Evolutionary conservation across 208 protist genomes (phyloP).

Genomic region (Acanthamoeba polyphaga): DNA sequence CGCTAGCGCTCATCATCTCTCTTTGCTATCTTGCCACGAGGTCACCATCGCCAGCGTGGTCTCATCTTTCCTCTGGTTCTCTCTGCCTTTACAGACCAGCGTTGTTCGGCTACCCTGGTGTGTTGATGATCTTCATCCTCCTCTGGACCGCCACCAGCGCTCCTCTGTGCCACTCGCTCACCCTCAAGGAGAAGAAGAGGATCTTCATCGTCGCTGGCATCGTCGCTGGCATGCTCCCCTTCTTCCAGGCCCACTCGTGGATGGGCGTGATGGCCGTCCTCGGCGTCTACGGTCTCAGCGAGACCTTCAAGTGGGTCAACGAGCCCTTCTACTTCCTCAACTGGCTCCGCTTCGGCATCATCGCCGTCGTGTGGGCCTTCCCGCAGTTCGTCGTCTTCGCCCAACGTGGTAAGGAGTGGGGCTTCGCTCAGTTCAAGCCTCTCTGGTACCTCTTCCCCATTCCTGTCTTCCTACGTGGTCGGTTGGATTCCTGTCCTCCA

Average conservation of each 20-base stretch:
- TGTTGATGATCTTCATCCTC: conserved; percentile 68
- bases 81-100: not conserved
- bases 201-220: conserved; percentile 63
- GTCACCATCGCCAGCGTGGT: no score
- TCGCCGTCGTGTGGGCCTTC: conserved; percentile 43
- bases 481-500: not conserved
- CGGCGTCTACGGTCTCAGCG: conserved; percentile 38
- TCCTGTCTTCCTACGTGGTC: not conserved
- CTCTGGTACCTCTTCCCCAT: not conserved
- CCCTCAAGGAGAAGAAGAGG: conserved; percentile 61
- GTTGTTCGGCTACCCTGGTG: conserved; percentile 55
- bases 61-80: not conserved
- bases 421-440: conserved; percentile 61
- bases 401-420: conserved; percentile 70
- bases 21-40: not conserved
- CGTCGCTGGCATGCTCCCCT: conserved; percentile 46
- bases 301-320: conserved; percentile 68
- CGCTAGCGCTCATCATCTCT: not conserved
- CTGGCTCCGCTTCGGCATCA: conserved; percentile 61
- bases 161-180: conserved; percentile 36
- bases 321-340: conserved; percentile 75
- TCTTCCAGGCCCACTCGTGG: conserved; percentile 44
- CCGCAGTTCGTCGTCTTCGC: conserved; percentile 60
- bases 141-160: conserved; percentile 56
- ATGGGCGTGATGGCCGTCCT: conserved; percentile 61